Conservation (phyloP, 2,329 filamentous ascomycete species). For the Tolypocladium pustulatum region DNA sequence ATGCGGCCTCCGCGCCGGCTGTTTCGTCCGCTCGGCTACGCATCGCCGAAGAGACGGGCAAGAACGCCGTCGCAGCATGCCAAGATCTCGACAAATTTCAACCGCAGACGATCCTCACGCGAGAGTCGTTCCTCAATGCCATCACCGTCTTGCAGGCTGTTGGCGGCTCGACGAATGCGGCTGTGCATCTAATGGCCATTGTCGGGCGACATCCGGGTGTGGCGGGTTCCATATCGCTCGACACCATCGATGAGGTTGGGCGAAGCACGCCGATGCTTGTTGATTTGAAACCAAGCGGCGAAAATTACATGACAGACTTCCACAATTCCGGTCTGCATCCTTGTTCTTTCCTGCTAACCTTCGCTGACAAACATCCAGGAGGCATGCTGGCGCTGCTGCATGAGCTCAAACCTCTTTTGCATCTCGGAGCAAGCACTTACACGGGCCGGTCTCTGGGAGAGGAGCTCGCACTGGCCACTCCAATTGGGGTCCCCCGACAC, state of each 20-base stretch:
- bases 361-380: constrained; percentile 29
- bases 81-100: constrained; percentile 57
- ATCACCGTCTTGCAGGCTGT: constrained; percentile 79
- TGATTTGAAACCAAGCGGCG: constrained; percentile 76
- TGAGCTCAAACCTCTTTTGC: constrained; percentile 62
- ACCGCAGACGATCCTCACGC: constrained; percentile 61
- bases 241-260: constrained; percentile 70
- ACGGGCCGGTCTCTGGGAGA: constrained; percentile 75
- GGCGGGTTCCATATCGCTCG: constrained; percentile 51
- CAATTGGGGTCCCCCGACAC: constrained; percentile 33
- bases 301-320: constrained; percentile 83
- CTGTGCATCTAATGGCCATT: constrained; percentile 81
- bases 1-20: constrained; percentile 69
- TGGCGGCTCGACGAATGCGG: constrained; percentile 76
- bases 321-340: constrained; percentile 50
- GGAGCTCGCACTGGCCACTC: constrained; percentile 61
- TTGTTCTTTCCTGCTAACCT: too few species aligned
- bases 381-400: constrained; percentile 77
- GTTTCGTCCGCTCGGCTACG: constrained; percentile 69
- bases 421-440: constrained; percentile 70
- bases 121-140: constrained; percentile 72
- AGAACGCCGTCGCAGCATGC: constrained; percentile 56
- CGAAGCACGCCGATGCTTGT: constrained; percentile 71
- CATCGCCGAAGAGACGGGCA: constrained; percentile 64
- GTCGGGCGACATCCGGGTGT: constrained; percentile 61